Evolutionary conservation across 139 green algal species (phyloP), one percentile per base, ranked within the genome.

Genomic region (Deuterostichococcus epilithicus): DNA sequence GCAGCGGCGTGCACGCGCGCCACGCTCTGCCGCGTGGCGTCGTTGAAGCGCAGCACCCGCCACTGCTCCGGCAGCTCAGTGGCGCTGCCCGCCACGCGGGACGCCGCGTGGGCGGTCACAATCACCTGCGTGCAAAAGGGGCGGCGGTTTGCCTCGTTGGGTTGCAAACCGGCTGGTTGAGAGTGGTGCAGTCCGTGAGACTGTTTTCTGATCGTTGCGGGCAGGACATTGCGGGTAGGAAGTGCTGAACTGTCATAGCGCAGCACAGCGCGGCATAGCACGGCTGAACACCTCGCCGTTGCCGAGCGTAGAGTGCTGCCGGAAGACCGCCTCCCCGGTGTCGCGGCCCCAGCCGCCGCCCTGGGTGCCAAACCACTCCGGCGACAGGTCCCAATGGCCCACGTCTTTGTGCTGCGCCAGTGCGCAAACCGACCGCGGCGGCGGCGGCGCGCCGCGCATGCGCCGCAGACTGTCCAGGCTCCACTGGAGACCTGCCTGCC

Each of bases 21-120:
- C 38, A 91, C 87, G 15, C 78, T 88, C 70, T 91, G 87, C 36
- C 86, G 74, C 1, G 87, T 92, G 30, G 71, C 74, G n/a, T 68
- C 78, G 59, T 91, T 91, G 80, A 91, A 91, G 20, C 87, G 81
- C 76, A 91, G 71, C 44, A 91, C 87, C 2, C 87, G 75, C 87
- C 87, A 91, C 72, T 91, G 76, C 38, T 86, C 65, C 1, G 34
- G 36, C 1, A 3, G 36, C 42, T 1, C 68, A 34, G 3, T 59
- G 67, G 6, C 26, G 52, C 28, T 68, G 76, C 30, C 60, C 1
- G 30, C 65, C 66, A 52, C 35, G 28, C 30, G 1, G 15, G 73
- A 72, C 3, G 73, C 75, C 20, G 79, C 32, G 75, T 90, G 86
- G 0, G 85, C 69, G 1, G 86, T 90, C 34, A 90, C 86, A 8